Evolutionary conservation across 495 filamentous ascomycete genomes (phyloP), one percentile per base, ranked within the genome.

Genomic region (Podospora didyma): DNA sequence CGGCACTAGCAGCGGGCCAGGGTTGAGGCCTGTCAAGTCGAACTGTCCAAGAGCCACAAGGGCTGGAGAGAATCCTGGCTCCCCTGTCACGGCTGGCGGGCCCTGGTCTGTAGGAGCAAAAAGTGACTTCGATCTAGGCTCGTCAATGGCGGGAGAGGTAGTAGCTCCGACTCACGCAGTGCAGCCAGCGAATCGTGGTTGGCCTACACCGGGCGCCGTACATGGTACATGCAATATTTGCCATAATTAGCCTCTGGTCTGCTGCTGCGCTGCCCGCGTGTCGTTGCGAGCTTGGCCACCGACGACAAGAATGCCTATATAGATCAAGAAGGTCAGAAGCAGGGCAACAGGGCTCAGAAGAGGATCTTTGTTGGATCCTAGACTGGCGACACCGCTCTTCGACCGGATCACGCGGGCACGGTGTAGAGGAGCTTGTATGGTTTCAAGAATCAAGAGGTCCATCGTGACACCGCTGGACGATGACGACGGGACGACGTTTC

Each of bases 221-320:
- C 65, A 70, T 64, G 63, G 63, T 62, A 64, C 61, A 66, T 65
- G 49, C 67, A 65, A 68, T 64, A 67, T 70, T 68, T 67, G 69
- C 67, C 67, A 70, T 72, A 70, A 66, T 72, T 69, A 69, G 69
- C 63, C 62, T 56, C 60, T 26, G 26, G 51, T 56, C 57, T 51
- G 59, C 53, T 62, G 53, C 53, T 54, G 47, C 44, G 48, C 39
- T 60, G 49, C 54, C 53, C 59, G 49, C 56, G 56, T 59, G 59
- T 63, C 52, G 45, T 52, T 60, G 59, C 58, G 53, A 63, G 49
- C 50, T 22, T 39, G 41, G 54, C 47, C 46, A 19, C 20, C 7
- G 34, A 51, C 34, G 53, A 26, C 46, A 20, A 46, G 31, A 41
- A 21, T 37, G n/a, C 46, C 16, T 46, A 41, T 35, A 35, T 39